Base-by-base conservation (phyloP, 805 yeast genomes). In the Metschnikowia hibisci region DNA sequence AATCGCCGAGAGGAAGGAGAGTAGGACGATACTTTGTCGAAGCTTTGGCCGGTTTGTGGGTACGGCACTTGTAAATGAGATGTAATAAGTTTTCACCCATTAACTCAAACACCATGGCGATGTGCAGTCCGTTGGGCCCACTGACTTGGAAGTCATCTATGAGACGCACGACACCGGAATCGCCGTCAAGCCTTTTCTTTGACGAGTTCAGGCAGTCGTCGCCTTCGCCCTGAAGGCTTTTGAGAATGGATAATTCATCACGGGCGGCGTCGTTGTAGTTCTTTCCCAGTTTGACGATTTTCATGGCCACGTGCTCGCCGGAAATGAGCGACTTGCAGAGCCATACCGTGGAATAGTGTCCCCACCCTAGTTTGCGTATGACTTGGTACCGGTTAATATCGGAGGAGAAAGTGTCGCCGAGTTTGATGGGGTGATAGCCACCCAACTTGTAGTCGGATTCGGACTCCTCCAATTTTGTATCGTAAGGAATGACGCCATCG, bases 41-140 rank as follows among this genome's bases (percentile, higher is more conserved):
- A n/a, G 33, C n/a, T 27, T 20, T 29, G 8, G 35, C 7, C 11
- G 34, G 16, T 16, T 25, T 38, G 8, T 18, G 38, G 76, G 16
- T 95, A 91, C 50, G 84, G 63, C 85, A 88, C 58, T 77, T 76
- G 53, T 78, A 90, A 45, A 91, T 88, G 52, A 93, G 71, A 15
- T 96, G 90, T 41, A 93, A 69, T 52, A 93, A 63, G 60, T 89
- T 91, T 63, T 93, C 99, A 15, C 99, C 99, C 48, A 93, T 70
- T 0, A 93, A 96, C 66, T 93, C 99, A 62, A 93, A 93, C 1
- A 91, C 97, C 98, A 93, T 93, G 45, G 93, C 91, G 9, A 89
- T 83, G 64, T 93, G 99, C 2, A 77, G 74, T 1, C 99, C 99
- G 63, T 93, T 88, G 4, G 87, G 89, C 1, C 99, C 99, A 32